Evolutionary conservation across 345 rosid species (phyloP), one percentile per base, ranked within the genome.

Genomic region (Salix brachista): DNA sequence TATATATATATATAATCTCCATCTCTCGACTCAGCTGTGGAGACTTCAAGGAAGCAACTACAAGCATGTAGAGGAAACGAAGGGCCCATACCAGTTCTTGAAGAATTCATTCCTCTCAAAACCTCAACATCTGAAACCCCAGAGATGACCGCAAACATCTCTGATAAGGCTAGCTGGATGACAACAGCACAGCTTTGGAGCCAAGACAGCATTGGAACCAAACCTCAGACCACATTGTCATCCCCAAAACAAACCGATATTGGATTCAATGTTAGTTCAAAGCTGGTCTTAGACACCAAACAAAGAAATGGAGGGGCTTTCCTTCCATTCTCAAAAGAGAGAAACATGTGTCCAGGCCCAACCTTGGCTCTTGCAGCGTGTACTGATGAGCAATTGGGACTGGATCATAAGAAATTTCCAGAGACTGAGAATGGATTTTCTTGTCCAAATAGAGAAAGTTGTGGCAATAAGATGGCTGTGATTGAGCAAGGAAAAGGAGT

Each of bases 101-200:
- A 90, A 90, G 98, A 96, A 80, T 96, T 96, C 87, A 94, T 96
- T 60, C 99, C 99, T 36, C 84, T 96, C 25, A 96, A 87, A 76
- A 88, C 83, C 81, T 65, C 91, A 39, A 44, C 75, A 80, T 75
- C 86, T 0, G 87, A 84, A 48, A 75, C 70, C 71, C 64, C 86
- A 6, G 96, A 90, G 36, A 89, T 85, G 37, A 50, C 76, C 0
- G 42, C 68, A 21, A 83, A 62, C 84, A 50, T 77, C 39, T 84
- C 87, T 18, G 89, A 88, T 41, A 96, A 92, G 85, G 89, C 85
- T 21, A 89, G 72, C 44, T 96, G 99, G 99, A 96, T 96, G 99
- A 88, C 89, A 32, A 94, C 88, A 69, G 98, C 97, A 42, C 98
- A 94, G 66, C 88, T 96, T 18, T 96, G 99, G 99, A 94, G 93